Evolutionary conservation across 345 rosid genomes (phyloP), one percentile per base, ranked within the genome.

Genomic region (Hypericum perforatum): DNA sequence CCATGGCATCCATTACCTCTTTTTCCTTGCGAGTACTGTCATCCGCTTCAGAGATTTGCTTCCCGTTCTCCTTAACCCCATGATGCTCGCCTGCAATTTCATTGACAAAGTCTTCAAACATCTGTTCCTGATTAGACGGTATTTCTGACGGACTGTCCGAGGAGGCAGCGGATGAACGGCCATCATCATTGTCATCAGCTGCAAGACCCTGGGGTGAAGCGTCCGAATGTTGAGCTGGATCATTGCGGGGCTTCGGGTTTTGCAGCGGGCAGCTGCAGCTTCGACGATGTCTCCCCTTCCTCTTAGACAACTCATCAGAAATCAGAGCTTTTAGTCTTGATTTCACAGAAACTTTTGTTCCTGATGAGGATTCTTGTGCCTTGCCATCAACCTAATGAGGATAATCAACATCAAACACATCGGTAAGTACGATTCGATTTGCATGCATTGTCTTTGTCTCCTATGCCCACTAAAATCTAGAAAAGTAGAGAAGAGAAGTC

Each of bases 301-400:
- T 76, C 63, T 67, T 79, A 32, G 67, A 58, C 56, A 65, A 67
- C 61, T 91, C 96, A 9, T 82, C 90, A 3, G 45, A 13, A 14
- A 81, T 58, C 15, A 81, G 74, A 50, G 90, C 76, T 65, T 80
- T 91, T 5, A 82, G 43, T 67, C 80, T 61, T 41, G 88, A 74
- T 61, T 56, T 79, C 5, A 81, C 78, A 9, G 91, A 79, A 29
- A 16, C 56, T 78, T 80, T 84, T 45, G 63, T 54, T 13, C 56
- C 68, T n/a, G 77, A 39, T 49, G 44, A 60, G 22, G 67, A 48
- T 22, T 43, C 60, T 41, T 22, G 65, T 15, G 50, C 49, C 67
- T 67, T 66, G 63, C 70, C 79, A 45, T 68, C 64, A 59, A 62
- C 76, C 77, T 78, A 71, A 13, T 39, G 58, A 49, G 59, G 39